Evolutionary conservation across 305 asterid species (phyloP), one percentile per base, ranked within the genome.

Genomic region (Fraxinus baroniana): DNA sequence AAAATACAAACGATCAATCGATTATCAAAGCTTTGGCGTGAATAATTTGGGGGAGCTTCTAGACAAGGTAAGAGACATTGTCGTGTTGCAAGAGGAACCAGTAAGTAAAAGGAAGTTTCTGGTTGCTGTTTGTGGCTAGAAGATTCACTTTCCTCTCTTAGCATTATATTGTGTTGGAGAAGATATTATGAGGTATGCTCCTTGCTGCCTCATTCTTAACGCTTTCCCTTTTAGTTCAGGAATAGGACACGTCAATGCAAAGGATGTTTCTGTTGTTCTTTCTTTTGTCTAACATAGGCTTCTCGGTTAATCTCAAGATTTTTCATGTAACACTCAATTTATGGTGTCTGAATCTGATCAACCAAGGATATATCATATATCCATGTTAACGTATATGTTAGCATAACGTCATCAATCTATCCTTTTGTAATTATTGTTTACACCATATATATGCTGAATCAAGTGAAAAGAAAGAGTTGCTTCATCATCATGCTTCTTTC

Each of bases 1-100:
- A 82, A 90, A 96, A 82, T 92, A 96, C 87, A 96, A 96, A 89
- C 86, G 94, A 79, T 86, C 86, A 22, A 85, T 96, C 52, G 97
- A 91, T 76, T 96, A 91, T 70, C 33, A 44, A 81, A 86, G 86
- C 82, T 90, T 90, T 78, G 97, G 98, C 71, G 98, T 93, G 87
- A 89, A 70, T 73, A 82, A 71, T 82, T 87, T 96, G 13, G 95
- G 90, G 84, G 95, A 91, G 87, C 93, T 96, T 79, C 86, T 94
- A 15, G 91, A 85, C 36, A 96, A 92, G 86, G 89, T 96, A 88
- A 86, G 82, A 28, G 98, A 93, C 81, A 89, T 96, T 24, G 98
- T 87, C 68, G 84, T 76, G 83, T 87, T 96, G 87, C 93, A 85
- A 46, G 97, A 91, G 91, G 99, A 96, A 68, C 92, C 94, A 3